phyloP scores from a whole-genome alignment of 2,329 filamentous ascomycete species.

The Fusarium sp. region DNA sequence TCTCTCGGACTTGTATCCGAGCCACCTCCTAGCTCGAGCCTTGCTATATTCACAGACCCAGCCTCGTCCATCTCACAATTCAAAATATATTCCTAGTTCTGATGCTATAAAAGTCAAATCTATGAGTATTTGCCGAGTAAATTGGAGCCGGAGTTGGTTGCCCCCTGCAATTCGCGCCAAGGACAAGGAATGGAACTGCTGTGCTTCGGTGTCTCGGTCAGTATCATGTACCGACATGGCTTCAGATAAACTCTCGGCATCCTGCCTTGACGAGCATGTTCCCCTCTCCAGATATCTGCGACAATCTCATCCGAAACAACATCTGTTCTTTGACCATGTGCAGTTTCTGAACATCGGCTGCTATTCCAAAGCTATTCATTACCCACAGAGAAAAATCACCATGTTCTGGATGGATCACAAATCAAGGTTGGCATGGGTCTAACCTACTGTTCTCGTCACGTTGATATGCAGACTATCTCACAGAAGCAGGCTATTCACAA shows the following conservation, averaged over 20 bases:
- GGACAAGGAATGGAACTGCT: background rate
- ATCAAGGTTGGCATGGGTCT: too few relatives aligned
- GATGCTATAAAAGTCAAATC: too few relatives aligned
- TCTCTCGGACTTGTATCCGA: too few relatives aligned
- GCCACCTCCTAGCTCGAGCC: accelerated
- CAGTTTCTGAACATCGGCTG: slow-evolving; percentile 11
- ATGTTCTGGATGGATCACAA: too few relatives aligned
- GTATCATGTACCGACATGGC: slow-evolving; percentile 23
- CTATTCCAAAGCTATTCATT: too few relatives aligned
- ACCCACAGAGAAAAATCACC: too few relatives aligned
- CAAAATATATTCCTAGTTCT: too few relatives aligned
- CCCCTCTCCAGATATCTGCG: slow-evolving; percentile 23
- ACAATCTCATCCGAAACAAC: slow-evolving; percentile 27
- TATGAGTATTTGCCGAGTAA: background rate
- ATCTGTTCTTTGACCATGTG: slow-evolving; percentile 12
- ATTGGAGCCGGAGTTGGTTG: background rate
- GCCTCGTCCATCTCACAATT: slow-evolving; percentile 19
- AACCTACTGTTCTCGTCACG: too few relatives aligned
- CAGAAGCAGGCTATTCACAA: too few relatives aligned
- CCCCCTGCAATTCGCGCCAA: background rate
- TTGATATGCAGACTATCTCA: too few relatives aligned
- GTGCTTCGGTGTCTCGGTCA: slow-evolving; percentile 5
- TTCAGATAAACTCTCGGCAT: slow-evolving; percentile 32
- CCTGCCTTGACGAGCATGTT: slow-evolving; percentile 26
- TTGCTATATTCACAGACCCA: slow-evolving; percentile 8